Conservation (phyloP, 2,329 filamentous ascomycete genomes). For the Colletotrichum tropicicola region DNA sequence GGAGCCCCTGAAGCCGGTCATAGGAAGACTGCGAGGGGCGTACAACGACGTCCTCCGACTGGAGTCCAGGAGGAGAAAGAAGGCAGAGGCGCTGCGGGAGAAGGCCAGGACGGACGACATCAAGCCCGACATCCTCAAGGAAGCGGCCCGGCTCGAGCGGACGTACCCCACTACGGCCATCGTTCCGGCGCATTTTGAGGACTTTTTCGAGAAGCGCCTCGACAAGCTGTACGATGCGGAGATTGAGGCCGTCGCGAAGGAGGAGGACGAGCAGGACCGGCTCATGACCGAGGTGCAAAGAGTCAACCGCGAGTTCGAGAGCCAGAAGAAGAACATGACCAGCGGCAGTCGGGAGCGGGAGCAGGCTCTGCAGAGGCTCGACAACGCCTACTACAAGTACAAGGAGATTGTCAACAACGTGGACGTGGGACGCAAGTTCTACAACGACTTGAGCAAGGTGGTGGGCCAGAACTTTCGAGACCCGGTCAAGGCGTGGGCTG, state of each 20-base stretch:
- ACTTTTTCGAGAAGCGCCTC: conserved; percentile 85
- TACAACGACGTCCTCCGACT: conserved; percentile 88
- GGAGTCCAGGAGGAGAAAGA: conserved; percentile 81
- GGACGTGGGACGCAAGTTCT: conserved; percentile 92
- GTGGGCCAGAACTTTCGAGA: conserved; percentile 84
- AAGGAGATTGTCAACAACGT: conserved; percentile 94
- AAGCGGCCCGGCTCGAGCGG: conserved; percentile 86
- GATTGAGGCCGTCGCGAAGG: conserved; percentile 73
- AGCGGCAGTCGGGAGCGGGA: conserved; percentile 78
- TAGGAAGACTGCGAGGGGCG: conserved; percentile 77
- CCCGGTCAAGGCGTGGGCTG: conserved; percentile 78
- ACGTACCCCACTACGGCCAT: conserved; percentile 86
- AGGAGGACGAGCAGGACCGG: conserved; percentile 79
- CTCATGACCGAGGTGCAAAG: conserved; percentile 75
- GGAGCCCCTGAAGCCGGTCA: conserved; percentile 80
- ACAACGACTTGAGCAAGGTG: conserved; percentile 93
- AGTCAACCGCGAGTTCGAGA: conserved; percentile 81
- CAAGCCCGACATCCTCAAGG: conserved; percentile 81
- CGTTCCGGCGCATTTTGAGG: conserved; percentile 89
- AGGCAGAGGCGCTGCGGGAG: conserved; percentile 80
- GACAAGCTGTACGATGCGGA: conserved; percentile 81
- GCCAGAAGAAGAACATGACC: conserved; percentile 73
- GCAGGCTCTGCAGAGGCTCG: conserved; percentile 84
- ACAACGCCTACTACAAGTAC: conserved; percentile 94
- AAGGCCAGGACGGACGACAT: conserved; percentile 91